Evolutionary conservation across 306 rosid species (phyloP).

Genomic region (Mucuna pruriens): DNA sequence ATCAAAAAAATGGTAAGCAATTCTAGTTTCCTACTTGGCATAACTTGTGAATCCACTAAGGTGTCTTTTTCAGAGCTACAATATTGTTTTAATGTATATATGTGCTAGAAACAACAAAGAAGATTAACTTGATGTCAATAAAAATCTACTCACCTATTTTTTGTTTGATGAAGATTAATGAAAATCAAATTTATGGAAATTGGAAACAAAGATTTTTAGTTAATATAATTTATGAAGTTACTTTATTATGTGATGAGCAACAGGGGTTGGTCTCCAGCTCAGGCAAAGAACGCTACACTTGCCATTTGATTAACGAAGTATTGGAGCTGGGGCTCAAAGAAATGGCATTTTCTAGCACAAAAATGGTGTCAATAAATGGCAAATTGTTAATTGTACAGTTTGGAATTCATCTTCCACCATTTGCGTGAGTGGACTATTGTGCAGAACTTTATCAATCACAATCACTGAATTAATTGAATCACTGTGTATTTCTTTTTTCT

Average conservation of each 20-base stretch:
- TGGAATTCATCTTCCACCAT: neutral
- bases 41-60: neutral
- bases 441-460: constrained; percentile 4
- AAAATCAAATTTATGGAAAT: constrained; percentile 10
- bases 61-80: neutral
- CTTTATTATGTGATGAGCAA: constrained; percentile 29
- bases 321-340: constrained; percentile 1
- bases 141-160: neutral
- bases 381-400: constrained; percentile 26
- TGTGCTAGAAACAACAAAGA: neutral
- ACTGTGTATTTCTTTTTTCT: neutral
- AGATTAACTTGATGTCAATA: neutral
- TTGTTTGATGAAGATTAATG: neutral
- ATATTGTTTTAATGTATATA: neutral
- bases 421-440: neutral
- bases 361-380: neutral
- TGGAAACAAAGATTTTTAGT: neutral
- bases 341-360: neutral
- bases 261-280: constrained; percentile 9
- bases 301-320: constrained; percentile 5
- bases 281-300: neutral
- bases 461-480: neutral
- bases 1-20: constrained; percentile 40
- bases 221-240: too few relatives aligned
- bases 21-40: neutral